Conservation (phyloP, 1,284 basidiomycete species). For the Puccinia hordei region DNA sequence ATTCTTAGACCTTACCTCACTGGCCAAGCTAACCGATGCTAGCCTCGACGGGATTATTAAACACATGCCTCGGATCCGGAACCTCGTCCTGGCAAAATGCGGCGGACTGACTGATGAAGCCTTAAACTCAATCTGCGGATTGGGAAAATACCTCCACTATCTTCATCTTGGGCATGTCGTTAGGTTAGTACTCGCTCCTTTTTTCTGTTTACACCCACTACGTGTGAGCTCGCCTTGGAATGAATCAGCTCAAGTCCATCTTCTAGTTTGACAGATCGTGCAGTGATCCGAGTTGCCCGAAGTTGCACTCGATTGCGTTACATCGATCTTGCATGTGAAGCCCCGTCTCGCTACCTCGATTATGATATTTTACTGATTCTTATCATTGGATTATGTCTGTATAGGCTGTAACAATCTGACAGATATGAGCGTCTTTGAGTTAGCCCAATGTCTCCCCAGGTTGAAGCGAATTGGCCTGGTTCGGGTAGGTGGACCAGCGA, state of each 20-base stretch:
- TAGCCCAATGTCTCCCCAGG: constrained; percentile 79
- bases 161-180: constrained; percentile 89
- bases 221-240: too few relatives aligned
- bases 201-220: too few relatives aligned
- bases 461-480: constrained; percentile 93
- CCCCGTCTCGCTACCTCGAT: constrained; percentile 13
- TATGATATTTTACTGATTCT: constrained; percentile 22
- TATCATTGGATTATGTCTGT: constrained; percentile 7
- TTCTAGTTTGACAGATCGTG: constrained; percentile 80
- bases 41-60: constrained; percentile 86
- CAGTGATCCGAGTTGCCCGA: constrained; percentile 78
- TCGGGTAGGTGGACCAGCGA: constrained; percentile 65
- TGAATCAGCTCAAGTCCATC: constrained; percentile 5
- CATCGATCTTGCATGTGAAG: constrained; percentile 87
- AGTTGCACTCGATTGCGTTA: constrained; percentile 91
- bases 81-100: constrained; percentile 90
- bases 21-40: constrained; percentile 78
- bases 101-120: constrained; percentile 78
- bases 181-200: constrained; percentile 59
- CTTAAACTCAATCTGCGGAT: constrained; percentile 78
- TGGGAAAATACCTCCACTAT: constrained; percentile 91
- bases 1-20: constrained; percentile 85
- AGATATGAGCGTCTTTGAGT: constrained; percentile 89
- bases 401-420: constrained; percentile 83
- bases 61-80: constrained; percentile 85